phyloP scores from a whole-genome alignment of 257 asterid species.

The Lantana camara region DNA sequence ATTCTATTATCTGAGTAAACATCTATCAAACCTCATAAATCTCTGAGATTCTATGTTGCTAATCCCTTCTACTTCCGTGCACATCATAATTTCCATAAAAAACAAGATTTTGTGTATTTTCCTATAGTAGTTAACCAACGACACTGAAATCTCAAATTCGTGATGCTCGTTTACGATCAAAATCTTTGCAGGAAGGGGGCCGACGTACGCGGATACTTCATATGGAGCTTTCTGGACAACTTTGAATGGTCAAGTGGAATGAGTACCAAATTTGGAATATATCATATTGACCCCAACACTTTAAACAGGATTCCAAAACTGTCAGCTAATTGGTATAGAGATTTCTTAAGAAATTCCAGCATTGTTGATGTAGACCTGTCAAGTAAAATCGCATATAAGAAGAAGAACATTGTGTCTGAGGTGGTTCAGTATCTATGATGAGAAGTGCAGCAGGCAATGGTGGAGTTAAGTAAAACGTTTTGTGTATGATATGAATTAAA shows the following conservation, averaged over 20 bases:
- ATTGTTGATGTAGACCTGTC: neutral
- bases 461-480: too few species aligned
- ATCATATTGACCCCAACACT: slow-evolving; percentile 40
- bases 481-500: too few species aligned
- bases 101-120: too few species aligned
- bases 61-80: neutral
- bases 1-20: neutral
- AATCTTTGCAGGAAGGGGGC: slow-evolving; percentile 52
- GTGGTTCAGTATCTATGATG: too few species aligned
- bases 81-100: too few species aligned
- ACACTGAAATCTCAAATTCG: neutral
- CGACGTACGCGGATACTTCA: slow-evolving; percentile 70
- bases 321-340: slow-evolving; percentile 62
- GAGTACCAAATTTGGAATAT: slow-evolving; percentile 50
- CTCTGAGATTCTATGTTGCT: neutral
- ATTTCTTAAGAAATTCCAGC: slow-evolving; percentile 48
- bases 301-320: slow-evolving; percentile 57
- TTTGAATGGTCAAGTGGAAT: slow-evolving; percentile 72
- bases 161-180: too few species aligned
- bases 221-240: slow-evolving; percentile 78
- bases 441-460: too few species aligned
- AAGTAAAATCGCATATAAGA: neutral
- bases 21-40: too few species aligned
- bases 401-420: slow-evolving; percentile 6
- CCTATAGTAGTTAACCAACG: too few species aligned